Evolutionary conservation across 257 asterid genomes (phyloP).

Genomic region (Lycium barbarum): DNA sequence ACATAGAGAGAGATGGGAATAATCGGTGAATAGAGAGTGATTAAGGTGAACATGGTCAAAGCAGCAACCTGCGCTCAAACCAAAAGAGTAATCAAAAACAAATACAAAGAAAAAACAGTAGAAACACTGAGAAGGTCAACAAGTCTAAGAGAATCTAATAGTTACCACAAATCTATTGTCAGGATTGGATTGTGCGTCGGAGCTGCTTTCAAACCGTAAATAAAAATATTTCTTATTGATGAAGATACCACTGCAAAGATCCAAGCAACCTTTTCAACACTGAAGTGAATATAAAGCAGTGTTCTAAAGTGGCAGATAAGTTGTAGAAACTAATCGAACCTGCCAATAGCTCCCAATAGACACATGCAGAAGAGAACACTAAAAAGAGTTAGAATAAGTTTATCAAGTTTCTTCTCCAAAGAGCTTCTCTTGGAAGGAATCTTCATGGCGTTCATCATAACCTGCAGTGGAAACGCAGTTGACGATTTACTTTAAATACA

Average conservation of each 20-base stretch:
- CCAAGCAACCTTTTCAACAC: constrained; percentile 29
- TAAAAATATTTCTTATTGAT: constrained; percentile 79
- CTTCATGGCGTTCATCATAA: constrained; percentile 99
- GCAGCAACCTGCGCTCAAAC: constrained; percentile 76
- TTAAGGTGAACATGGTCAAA: constrained; percentile 95
- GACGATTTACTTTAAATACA: constrained; percentile 30
- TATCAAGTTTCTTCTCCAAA: constrained; percentile 96
- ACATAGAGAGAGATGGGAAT: constrained; percentile 99
- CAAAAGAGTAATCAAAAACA: constrained; percentile 27
- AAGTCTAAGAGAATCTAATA: constrained; percentile 25
- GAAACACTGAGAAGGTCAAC: constrained; percentile 23
- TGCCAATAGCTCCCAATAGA: constrained; percentile 96
- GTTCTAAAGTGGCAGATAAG: constrained; percentile 26
- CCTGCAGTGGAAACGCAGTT: constrained; percentile 57
- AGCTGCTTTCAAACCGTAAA: constrained; percentile 62
- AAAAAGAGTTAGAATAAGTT: constrained; percentile 88
- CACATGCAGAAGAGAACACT: constrained; percentile 91
- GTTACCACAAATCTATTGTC: constrained; percentile 86
- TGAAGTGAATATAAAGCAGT: constrained; percentile 18
- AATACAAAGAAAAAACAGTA: constrained; percentile 18
- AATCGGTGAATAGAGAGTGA: constrained; percentile 98
- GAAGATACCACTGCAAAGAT: constrained; percentile 81
- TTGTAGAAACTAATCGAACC: constrained; percentile 55
- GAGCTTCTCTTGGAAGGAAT: constrained; percentile 99
- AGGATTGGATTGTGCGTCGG: constrained; percentile 90